Evolutionary conservation across 805 yeast genomes (phyloP).

Genomic region (Barnettozyma pratensis): DNA sequence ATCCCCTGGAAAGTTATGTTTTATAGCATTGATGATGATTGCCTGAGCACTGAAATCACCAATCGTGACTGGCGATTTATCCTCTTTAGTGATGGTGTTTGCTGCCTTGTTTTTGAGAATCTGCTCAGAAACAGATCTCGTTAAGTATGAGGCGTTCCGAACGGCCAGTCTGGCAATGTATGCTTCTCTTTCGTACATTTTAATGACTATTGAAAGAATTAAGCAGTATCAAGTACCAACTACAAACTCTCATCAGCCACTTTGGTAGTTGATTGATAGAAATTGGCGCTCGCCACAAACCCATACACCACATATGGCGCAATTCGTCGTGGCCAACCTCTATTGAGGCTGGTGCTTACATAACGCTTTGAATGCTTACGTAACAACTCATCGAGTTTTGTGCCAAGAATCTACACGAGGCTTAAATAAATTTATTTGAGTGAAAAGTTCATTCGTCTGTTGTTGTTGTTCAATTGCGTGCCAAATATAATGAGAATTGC

Average conservation of each 20-base stretch:
- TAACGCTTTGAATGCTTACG: too few relatives aligned
- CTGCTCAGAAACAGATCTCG: slow-evolving; percentile 55
- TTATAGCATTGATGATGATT: slow-evolving; percentile 77
- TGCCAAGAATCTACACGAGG: background rate
- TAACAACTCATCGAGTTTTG: too few relatives aligned
- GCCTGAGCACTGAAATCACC: slow-evolving; percentile 98
- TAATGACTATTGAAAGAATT: too few relatives aligned
- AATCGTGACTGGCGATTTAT: slow-evolving; percentile 90
- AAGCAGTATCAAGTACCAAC: too few relatives aligned
- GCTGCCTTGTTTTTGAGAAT: slow-evolving; percentile 42
- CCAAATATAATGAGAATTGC: slow-evolving; percentile 50
- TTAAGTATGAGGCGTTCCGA: slow-evolving; percentile 74
- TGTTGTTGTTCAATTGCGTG: background rate
- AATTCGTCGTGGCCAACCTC: too few relatives aligned
- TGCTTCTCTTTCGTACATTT: slow-evolving; percentile 56
- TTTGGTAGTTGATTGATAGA: too few relatives aligned
- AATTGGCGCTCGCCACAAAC: background rate
- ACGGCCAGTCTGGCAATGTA: slow-evolving; percentile 86
- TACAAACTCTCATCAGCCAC: too few relatives aligned
- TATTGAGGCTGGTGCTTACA: too few relatives aligned
- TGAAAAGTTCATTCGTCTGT: background rate
- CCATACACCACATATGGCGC: background rate
- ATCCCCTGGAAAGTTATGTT: slow-evolving; percentile 75
- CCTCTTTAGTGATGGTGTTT: slow-evolving; percentile 72
- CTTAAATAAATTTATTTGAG: too few relatives aligned